A percentile compares a stretch with the other conserved stretches of the same genome.
These are phyloP conservation scores for Bryoglossum gracile DNA, from an alignment of 495 filamentous ascomycete species.

Conservation along the genomic window DNA sequence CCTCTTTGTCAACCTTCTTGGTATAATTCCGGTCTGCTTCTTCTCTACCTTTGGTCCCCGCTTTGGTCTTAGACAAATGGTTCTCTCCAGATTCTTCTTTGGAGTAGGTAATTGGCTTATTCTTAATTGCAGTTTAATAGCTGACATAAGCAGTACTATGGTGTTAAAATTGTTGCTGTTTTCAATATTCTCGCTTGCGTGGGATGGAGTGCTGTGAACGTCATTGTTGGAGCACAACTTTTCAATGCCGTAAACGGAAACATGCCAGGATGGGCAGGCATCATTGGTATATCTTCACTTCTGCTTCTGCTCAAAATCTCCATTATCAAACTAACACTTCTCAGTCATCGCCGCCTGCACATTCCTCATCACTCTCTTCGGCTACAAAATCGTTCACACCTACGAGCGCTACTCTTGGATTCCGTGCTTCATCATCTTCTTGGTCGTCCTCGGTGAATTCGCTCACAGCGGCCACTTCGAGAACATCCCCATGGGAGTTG, in stretches of 20 bases:
- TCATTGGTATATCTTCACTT: constrained; percentile 45
- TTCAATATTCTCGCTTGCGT: constrained; percentile 74
- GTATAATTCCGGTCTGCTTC: constrained; percentile 66
- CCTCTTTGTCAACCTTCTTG: constrained; percentile 73
- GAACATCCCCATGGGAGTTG: constrained; percentile 58
- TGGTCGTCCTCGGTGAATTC: constrained; percentile 67
- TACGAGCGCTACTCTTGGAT: constrained; percentile 81
- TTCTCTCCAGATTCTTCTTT: constrained; percentile 77
- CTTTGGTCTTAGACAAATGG: constrained; percentile 80
- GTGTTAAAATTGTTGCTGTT: constrained; percentile 47
- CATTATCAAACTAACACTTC: too few relatives aligned
- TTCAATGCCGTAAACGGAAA: constrained; percentile 65
- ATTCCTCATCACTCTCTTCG: constrained; percentile 63
- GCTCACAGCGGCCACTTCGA: constrained; percentile 68
- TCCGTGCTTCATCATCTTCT: constrained; percentile 68
- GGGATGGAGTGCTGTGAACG: constrained; percentile 65
- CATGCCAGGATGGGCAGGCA: constrained; percentile 68
- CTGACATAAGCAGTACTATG: constrained; percentile 6
- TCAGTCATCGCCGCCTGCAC: constrained; percentile 62
- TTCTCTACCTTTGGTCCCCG: constrained; percentile 72
- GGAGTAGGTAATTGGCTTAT: constrained; percentile 54
- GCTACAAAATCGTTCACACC: constrained; percentile 72
- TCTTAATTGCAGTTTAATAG: neutral
- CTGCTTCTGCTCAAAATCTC: too few relatives aligned
- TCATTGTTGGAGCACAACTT: constrained; percentile 77